Conservation (phyloP, 805 yeast species). For the Schizosaccharomyces octosporus region DNA sequence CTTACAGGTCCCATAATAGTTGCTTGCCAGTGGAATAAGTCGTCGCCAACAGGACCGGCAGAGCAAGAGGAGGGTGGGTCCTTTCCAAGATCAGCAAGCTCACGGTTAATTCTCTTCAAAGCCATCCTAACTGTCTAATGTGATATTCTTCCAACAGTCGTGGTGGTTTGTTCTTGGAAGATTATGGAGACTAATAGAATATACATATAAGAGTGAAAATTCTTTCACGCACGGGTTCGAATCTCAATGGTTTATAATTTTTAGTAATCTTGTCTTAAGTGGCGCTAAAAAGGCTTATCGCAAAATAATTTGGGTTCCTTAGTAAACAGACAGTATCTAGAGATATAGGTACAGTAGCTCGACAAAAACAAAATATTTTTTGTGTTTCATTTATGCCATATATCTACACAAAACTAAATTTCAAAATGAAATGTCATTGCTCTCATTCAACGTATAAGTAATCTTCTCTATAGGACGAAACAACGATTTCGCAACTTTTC, state of each 20-base stretch:
- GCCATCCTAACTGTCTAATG: slow-evolving; percentile 30
- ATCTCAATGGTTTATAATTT: background rate
- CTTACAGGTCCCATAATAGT: slow-evolving; percentile 80
- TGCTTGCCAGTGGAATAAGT: slow-evolving; percentile 86
- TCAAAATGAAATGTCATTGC: no score
- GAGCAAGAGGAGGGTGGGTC: slow-evolving; percentile 98
- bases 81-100: slow-evolving; percentile 84
- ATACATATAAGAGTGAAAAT: background rate
- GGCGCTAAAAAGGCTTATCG: no score
- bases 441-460: background rate
- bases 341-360: no score
- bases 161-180: background rate
- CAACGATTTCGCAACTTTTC: background rate
- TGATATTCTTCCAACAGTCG: background rate
- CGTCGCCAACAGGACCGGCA: slow-evolving; percentile 79
- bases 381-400: no score
- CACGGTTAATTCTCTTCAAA: slow-evolving; percentile 84
- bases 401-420: no score
- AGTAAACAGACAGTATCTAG: no score
- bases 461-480: background rate
- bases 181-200: background rate
- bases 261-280: background rate
- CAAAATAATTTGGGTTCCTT: no score
- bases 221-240: background rate
- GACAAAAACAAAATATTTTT: no score